phyloP scores from a whole-genome alignment of 306 rosid genomes.

The Pueraria montana region DNA sequence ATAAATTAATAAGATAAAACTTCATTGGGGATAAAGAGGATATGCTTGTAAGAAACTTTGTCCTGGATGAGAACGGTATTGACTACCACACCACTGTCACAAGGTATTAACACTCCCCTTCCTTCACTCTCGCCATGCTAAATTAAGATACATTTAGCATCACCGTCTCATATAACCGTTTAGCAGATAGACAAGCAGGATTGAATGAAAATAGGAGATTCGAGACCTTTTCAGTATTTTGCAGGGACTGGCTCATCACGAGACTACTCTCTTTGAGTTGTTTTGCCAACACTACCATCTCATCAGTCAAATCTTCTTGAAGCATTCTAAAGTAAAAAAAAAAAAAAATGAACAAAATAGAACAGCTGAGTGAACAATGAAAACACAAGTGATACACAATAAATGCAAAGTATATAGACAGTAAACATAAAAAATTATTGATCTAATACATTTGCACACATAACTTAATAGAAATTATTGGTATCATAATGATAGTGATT shows the following conservation, averaged over 20 bases:
- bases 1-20: no score
- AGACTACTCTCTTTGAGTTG: slow-evolving; percentile 96
- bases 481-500: slow-evolving; percentile 16
- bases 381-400: slow-evolving; percentile 20
- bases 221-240: slow-evolving; percentile 83
- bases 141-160: slow-evolving; percentile 20
- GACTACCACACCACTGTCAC: neutral
- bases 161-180: neutral
- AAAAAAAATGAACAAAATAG: slow-evolving; percentile 15
- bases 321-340: slow-evolving; percentile 63
- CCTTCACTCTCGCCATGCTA: neutral
- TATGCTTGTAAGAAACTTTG: neutral
- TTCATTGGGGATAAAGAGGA: neutral
- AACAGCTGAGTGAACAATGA: slow-evolving; percentile 13
- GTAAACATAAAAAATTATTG: slow-evolving; percentile 21
- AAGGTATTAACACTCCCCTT: slow-evolving; percentile 10
- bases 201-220: slow-evolving; percentile 24
- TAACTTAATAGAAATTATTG: slow-evolving; percentile 15
- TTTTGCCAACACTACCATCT: slow-evolving; percentile 93
- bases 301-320: slow-evolving; percentile 95
- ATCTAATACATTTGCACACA: neutral
- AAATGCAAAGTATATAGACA: slow-evolving; percentile 5
- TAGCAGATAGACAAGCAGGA: slow-evolving; percentile 9
- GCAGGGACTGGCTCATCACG: slow-evolving; percentile 77
- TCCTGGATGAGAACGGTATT: neutral